A percentile compares a stretch with the other conserved stretches of the same genome.
These are phyloP conservation scores for Penicillium simplicissimum DNA, from an alignment of 495 filamentous ascomycete genomes.

Conservation along the genomic window DNA sequence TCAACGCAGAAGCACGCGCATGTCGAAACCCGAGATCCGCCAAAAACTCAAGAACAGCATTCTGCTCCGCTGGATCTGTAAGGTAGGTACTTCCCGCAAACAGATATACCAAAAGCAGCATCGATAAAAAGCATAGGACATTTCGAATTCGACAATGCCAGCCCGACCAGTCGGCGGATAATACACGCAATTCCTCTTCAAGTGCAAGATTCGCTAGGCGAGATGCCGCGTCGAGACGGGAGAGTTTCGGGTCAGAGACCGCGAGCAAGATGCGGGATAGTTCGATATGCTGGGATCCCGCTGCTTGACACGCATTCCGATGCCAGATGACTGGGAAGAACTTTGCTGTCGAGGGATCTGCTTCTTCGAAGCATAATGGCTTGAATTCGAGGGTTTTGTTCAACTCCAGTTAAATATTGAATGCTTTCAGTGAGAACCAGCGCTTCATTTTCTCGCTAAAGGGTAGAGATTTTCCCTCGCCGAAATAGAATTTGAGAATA, in stretches of 20 bases:
- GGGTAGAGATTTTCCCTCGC: slow-evolving; percentile 11
- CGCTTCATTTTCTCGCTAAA: not conserved
- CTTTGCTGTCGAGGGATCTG: slow-evolving; percentile 10
- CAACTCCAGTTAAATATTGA: slow-evolving; percentile 7
- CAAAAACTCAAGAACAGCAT: slow-evolving; percentile 23
- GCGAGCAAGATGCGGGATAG: slow-evolving; percentile 37
- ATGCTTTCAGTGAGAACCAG: slow-evolving; percentile 7
- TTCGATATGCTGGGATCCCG: slow-evolving; percentile 38
- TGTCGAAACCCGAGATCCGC: slow-evolving; percentile 22
- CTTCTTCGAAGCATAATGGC: slow-evolving; percentile 16
- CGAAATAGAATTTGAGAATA: slow-evolving; percentile 31
- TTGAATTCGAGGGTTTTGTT: slow-evolving; percentile 17
- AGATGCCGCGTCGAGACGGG: slow-evolving; percentile 29
- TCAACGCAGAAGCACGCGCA: slow-evolving; percentile 27
- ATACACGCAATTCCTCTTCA: slow-evolving; percentile 16
- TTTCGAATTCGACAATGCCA: slow-evolving; percentile 23
- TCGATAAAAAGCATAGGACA: slow-evolving; percentile 21
- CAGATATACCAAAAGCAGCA: slow-evolving; percentile 25
- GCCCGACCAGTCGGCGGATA: slow-evolving; percentile 17
- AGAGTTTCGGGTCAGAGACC: slow-evolving; percentile 35
- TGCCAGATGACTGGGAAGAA: slow-evolving; percentile 38
- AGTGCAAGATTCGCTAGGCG: slow-evolving; percentile 13
- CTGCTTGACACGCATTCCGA: slow-evolving; percentile 29
- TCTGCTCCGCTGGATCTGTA: slow-evolving; percentile 18
- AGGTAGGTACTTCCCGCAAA: slow-evolving; percentile 29